Conservation (phyloP, 2,329 filamentous ascomycete species). For the Penicillium sp. region DNA sequence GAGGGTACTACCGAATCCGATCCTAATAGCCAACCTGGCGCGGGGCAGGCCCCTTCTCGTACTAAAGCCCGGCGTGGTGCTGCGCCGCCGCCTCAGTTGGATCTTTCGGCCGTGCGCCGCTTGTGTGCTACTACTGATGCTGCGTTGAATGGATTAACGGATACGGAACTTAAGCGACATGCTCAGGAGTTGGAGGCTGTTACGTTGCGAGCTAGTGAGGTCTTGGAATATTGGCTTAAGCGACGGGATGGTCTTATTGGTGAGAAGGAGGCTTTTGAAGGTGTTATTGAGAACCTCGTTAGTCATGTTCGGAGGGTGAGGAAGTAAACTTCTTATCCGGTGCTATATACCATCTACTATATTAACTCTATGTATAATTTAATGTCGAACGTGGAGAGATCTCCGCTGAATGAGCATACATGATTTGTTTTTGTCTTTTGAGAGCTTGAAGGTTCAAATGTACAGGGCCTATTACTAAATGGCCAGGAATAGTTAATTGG, state of each 20-base stretch:
- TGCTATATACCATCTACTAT: conserved; percentile 16
- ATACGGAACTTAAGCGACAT: conserved; percentile 72
- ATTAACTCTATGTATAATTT: conserved; percentile 26
- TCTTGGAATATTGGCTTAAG: conserved; percentile 86
- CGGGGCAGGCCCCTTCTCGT: conserved; percentile 30
- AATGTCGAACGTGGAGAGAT: conserved; percentile 13
- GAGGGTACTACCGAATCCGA: conserved; percentile 22
- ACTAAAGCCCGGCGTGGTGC: conserved; percentile 46
- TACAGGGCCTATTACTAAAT: background rate
- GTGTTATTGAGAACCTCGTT: conserved; percentile 94
- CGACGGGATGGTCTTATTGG: conserved; percentile 81
- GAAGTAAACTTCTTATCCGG: conserved; percentile 54
- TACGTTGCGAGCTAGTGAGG: conserved; percentile 69
- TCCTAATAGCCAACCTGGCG: conserved; percentile 11
- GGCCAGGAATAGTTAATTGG: background rate
- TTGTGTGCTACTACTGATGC: conserved; percentile 82
- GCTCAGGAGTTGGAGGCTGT: conserved; percentile 67
- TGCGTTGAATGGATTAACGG: conserved; percentile 75
- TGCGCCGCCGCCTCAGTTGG: conserved; percentile 70
- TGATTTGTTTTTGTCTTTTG: background rate
- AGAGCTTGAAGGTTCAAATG: background rate
- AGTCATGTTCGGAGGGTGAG: conserved; percentile 84
- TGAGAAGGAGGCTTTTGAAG: conserved; percentile 91
- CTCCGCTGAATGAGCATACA: conserved; percentile 12
- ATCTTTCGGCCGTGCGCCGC: conserved; percentile 74